Evolutionary conservation across 495 filamentous ascomycete species (phyloP).

Genomic region (Penicillium turbatum): DNA sequence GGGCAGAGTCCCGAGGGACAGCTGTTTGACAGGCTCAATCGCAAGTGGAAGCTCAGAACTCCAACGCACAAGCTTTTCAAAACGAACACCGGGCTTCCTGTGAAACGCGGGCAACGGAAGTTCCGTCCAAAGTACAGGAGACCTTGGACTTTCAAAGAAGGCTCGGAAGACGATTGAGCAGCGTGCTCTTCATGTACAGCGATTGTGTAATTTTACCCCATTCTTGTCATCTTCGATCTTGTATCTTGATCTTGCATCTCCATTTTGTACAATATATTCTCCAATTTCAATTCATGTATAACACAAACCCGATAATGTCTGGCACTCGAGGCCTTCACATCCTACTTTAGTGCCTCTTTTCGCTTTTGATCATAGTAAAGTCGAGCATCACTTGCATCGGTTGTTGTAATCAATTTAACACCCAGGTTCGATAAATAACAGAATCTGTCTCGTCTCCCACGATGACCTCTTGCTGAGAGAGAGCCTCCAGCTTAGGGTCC

Average conservation of each 20-base stretch:
- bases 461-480: no score
- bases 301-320: no score
- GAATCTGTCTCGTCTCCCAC: no score
- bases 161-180: not conserved
- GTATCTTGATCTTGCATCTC: slow-evolving; percentile 4
- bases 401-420: no score
- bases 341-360: no score
- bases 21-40: not conserved
- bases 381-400: no score
- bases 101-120: not conserved
- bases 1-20: not conserved
- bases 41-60: not conserved
- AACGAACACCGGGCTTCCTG: not conserved
- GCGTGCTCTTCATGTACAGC: slow-evolving; percentile 10
- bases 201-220: slow-evolving; percentile 13
- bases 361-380: no score
- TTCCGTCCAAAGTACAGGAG: not conserved
- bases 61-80: not conserved
- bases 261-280: not conserved
- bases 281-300: not conserved
- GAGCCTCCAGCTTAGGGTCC: no score
- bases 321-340: no score
- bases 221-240: not conserved
- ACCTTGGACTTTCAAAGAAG: not conserved
- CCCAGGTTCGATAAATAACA: no score